These are phyloP conservation scores for Tuber microsphaerosporum DNA, from an alignment of 495 filamentous ascomycete species.

Conservation along the genomic window DNA sequence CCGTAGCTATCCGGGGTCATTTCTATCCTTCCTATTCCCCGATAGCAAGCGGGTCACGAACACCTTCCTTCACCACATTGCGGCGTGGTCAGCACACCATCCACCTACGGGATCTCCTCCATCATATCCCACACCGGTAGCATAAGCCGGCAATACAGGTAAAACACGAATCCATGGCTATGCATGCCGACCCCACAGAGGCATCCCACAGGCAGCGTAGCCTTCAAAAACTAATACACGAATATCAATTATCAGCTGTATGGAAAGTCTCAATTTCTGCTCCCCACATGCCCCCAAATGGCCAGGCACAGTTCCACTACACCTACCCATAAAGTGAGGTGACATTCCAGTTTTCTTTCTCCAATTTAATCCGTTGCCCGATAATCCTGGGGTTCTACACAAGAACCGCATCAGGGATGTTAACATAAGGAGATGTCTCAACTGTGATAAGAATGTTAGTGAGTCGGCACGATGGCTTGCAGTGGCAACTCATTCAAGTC, in stretches of 20 bases:
- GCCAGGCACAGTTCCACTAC: neutral
- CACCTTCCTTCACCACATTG: too few species aligned
- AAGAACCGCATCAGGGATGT: neutral
- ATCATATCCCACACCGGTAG: too few species aligned
- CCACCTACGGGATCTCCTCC: too few species aligned
- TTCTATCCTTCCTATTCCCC: too few species aligned
- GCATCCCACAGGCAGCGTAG: neutral
- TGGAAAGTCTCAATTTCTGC: neutral
- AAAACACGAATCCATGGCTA: neutral
- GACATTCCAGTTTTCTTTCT: neutral
- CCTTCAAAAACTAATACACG: neutral
- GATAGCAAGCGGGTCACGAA: too few species aligned
- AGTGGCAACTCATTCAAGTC: neutral
- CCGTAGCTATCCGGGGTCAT: too few species aligned
- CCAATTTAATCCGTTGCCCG: neutral
- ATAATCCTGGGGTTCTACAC: neutral
- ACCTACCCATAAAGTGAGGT: neutral
- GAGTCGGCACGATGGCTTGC: neutral
- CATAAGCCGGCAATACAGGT: neutral
- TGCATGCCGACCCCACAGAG: neutral
- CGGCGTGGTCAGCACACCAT: too few species aligned
- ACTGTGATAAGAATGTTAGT: neutral
- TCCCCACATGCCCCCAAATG: neutral
- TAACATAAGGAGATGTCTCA: neutral
- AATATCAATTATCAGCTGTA: neutral